These are phyloP conservation scores for Aspergillus sp. DNA, from an alignment of 2,329 filamentous ascomycete species.

Conservation along the genomic window DNA sequence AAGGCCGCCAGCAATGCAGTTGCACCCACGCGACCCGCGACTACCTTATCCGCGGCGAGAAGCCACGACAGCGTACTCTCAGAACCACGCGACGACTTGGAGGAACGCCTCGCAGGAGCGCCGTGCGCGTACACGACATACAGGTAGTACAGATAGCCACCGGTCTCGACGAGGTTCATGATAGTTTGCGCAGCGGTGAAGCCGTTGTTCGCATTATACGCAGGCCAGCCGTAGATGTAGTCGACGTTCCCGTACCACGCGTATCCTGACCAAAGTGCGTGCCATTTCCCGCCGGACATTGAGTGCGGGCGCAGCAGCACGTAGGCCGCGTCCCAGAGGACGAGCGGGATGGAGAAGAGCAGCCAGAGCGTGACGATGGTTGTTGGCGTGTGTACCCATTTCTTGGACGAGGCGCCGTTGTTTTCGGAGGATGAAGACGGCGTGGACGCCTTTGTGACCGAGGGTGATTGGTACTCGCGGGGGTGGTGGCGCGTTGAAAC, in stretches of 20 bases:
- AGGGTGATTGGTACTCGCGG: constrained; percentile 46
- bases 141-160: constrained; percentile 64
- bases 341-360: constrained; percentile 70
- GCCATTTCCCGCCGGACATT: constrained; percentile 74
- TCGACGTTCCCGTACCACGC: constrained; percentile 77
- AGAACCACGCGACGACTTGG: constrained; percentile 26
- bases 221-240: constrained; percentile 76
- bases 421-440: constrained; percentile 25
- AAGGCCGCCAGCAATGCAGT: constrained; percentile 60
- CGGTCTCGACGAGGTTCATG: constrained; percentile 68
- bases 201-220: constrained; percentile 65
- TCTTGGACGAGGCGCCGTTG: constrained; percentile 21
- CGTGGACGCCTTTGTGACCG: constrained; percentile 25
- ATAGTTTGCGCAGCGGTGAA: constrained; percentile 75
- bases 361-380: constrained; percentile 69
- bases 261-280: constrained; percentile 74
- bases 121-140: constrained; percentile 51
- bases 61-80: constrained; percentile 42
- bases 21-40: constrained; percentile 54
- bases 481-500: constrained; percentile 59
- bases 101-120: constrained; percentile 26
- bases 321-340: constrained; percentile 79
- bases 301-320: constrained; percentile 76
- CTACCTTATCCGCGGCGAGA: constrained; percentile 50
- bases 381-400: constrained; percentile 61